Percentiles rank a stretch among this genome's conserved stretches.
phyloP scores from a whole-genome alignment of 1,139 yeast species.

The Arxiozyma heterogenica region DNA sequence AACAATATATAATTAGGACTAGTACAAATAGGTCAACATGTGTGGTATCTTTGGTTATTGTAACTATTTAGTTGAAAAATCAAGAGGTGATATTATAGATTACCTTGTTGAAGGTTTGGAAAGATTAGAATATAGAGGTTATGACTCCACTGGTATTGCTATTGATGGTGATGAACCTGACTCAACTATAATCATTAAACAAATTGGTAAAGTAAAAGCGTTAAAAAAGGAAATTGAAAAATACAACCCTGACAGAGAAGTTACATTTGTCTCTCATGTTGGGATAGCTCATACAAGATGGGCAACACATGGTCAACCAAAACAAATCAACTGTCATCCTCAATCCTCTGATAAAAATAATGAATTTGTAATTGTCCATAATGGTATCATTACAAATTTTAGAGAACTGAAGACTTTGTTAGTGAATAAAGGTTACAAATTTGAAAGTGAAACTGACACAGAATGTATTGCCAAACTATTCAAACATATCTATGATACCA shows the following conservation, averaged over 20 bases:
- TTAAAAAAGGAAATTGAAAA: slow-evolving; percentile 59
- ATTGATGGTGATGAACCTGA: slow-evolving; percentile 74
- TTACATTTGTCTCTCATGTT: slow-evolving; percentile 72
- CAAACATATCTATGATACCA: slow-evolving; percentile 81
- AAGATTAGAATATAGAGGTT: slow-evolving; percentile 94
- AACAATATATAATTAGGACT: neutral
- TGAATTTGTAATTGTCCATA: slow-evolving; percentile 90
- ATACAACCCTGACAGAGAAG: slow-evolving; percentile 47
- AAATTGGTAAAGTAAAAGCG: slow-evolving; percentile 84
- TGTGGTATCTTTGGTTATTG: slow-evolving; percentile 98
- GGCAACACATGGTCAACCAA: slow-evolving; percentile 99
- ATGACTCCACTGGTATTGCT: slow-evolving; percentile 95
- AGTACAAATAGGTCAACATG: slow-evolving; percentile 21
- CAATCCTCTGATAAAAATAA: slow-evolving; percentile 77
- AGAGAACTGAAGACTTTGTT: slow-evolving; percentile 81
- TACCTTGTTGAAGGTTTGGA: slow-evolving; percentile 86
- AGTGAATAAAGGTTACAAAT: slow-evolving; percentile 65
- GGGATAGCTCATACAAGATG: slow-evolving; percentile 99
- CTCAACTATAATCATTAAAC: slow-evolving; percentile 63
- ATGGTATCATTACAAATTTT: slow-evolving; percentile 96
- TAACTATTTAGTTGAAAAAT: slow-evolving; percentile 84
- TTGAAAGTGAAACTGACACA: slow-evolving; percentile 93
- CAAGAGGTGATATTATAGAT: slow-evolving; percentile 86
- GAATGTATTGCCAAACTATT: slow-evolving; percentile 95
- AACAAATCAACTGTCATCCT: slow-evolving; percentile 84